These are phyloP conservation scores for Strobilomyces confusus DNA, from an alignment of 768 basidiomycete genomes.

Conservation along the genomic window DNA sequence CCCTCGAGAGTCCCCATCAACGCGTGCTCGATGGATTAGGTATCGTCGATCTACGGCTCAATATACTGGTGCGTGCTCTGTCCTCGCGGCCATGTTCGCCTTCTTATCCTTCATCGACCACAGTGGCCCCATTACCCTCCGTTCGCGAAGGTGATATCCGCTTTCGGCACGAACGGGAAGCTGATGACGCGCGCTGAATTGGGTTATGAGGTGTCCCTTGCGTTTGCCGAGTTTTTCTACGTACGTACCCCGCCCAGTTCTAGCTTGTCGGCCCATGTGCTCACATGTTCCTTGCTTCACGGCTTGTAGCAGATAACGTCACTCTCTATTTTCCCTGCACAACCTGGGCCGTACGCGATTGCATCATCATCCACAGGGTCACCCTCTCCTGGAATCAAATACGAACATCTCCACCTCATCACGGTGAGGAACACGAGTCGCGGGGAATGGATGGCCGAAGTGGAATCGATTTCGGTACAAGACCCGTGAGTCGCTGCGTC, in stretches of 20 bases:
- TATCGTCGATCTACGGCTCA: constrained; percentile 12
- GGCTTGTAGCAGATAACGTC: constrained; percentile 19
- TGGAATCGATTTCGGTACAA: constrained; percentile 18
- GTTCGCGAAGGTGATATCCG: constrained; percentile 23
- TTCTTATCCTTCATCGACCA: not conserved
- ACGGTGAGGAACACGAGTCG: constrained; percentile 25
- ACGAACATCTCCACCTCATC: constrained; percentile 23
- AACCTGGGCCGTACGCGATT: constrained; percentile 20
- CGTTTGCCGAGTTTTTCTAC: constrained; percentile 29
- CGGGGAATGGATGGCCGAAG: constrained; percentile 28
- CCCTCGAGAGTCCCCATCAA: constrained; percentile 17
- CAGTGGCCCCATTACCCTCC: constrained; percentile 28
- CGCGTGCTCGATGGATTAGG: constrained; percentile 22
- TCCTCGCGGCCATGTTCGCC: not conserved
- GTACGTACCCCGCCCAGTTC: constrained; percentile 14
- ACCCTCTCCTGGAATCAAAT: constrained; percentile 17
- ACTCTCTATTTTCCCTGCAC: constrained; percentile 4
- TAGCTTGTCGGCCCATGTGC: not conserved
- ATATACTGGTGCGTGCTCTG: constrained; percentile 21
- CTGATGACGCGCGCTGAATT: constrained; percentile 21
- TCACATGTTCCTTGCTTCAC: not conserved
- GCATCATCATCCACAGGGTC: constrained; percentile 7
- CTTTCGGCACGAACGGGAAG: constrained; percentile 15
- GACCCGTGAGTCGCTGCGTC: constrained; percentile 7
- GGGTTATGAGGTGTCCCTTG: constrained; percentile 27